Percentiles rank a stretch among this genome's conserved stretches.
Conservation (phyloP, 257 asterid genomes). For the Ballota nigra region DNA sequence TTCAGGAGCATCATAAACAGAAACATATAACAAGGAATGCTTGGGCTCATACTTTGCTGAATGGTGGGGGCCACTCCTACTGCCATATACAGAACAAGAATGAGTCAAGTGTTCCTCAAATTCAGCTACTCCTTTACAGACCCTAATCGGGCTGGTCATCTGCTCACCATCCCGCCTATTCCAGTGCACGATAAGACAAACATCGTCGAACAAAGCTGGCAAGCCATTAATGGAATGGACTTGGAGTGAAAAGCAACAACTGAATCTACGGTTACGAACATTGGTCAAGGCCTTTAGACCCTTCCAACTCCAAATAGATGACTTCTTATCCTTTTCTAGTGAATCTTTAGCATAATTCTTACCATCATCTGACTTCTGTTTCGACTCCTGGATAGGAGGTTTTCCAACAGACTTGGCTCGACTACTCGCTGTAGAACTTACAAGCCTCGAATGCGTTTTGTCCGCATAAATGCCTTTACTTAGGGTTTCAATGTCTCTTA, state of each 20-base stretch:
- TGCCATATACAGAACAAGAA: slow-evolving; percentile 74
- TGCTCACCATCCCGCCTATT: slow-evolving; percentile 76
- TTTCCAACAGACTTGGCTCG: slow-evolving; percentile 86
- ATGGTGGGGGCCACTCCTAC: slow-evolving; percentile 76
- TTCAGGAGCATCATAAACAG: slow-evolving; percentile 66
- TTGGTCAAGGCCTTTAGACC: slow-evolving; percentile 72
- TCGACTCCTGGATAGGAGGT: slow-evolving; percentile 47
- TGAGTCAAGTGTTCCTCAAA: slow-evolving; percentile 75
- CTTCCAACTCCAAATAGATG: slow-evolving; percentile 95
- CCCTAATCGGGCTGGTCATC: slow-evolving; percentile 59
- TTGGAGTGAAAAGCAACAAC: slow-evolving; percentile 68
- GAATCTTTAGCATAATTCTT: slow-evolving; percentile 41
- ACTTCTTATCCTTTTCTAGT: slow-evolving; percentile 61
- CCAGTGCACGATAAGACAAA: slow-evolving; percentile 76
- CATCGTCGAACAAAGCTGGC: slow-evolving; percentile 55
- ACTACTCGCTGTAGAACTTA: slow-evolving; percentile 74
- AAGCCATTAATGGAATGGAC: slow-evolving; percentile 81
- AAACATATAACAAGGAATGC: slow-evolving; percentile 73
- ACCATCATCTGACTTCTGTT: slow-evolving; percentile 44
- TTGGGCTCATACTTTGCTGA: slow-evolving; percentile 87
- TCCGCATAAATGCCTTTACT: slow-evolving; percentile 59
- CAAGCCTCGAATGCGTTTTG: slow-evolving; percentile 49
- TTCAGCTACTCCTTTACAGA: slow-evolving; percentile 61
- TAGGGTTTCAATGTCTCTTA: slow-evolving; percentile 73
- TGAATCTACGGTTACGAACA: slow-evolving; percentile 61